Conservation (phyloP, 176 grass and related monocot genomes). For the Oryza nivara region DNA sequence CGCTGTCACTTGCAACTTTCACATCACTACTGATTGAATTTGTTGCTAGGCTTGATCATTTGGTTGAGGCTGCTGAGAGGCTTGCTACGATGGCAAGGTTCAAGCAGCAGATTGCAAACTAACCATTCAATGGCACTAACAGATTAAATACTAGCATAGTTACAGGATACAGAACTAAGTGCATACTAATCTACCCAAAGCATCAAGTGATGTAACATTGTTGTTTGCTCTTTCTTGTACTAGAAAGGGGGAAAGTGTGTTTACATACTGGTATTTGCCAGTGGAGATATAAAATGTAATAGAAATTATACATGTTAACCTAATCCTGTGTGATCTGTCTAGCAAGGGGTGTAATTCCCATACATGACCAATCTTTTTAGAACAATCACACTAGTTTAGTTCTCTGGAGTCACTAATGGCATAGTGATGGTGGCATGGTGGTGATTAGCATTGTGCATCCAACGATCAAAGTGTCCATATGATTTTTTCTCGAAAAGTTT, state of each 20-base stretch:
- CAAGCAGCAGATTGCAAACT: slow-evolving; percentile 57
- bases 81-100: slow-evolving; percentile 69
- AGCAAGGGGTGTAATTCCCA: not conserved
- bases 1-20: slow-evolving; percentile 67
- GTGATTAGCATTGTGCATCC: not conserved
- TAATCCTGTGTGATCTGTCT: not conserved
- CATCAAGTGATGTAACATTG: not conserved
- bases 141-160: slow-evolving; percentile 31
- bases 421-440: not conserved
- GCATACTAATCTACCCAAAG: slow-evolving; percentile 5
- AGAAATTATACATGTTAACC: slow-evolving; percentile 3
- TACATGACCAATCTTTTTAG: not conserved
- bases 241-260: not conserved
- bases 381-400: not conserved
- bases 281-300: slow-evolving; percentile 11
- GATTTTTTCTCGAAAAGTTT: not conserved
- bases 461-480: not conserved
- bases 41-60: slow-evolving; percentile 75
- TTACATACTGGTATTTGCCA: slow-evolving; percentile 20
- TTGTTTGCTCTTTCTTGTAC: slow-evolving; percentile 9
- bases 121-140: slow-evolving; percentile 32
- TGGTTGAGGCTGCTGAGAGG: slow-evolving; percentile 81
- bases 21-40: slow-evolving; percentile 81
- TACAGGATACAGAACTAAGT: slow-evolving; percentile 24
- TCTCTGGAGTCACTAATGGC: not conserved